Conservation (phyloP, 345 rosid genomes). For the Lepidium didymum region DNA sequence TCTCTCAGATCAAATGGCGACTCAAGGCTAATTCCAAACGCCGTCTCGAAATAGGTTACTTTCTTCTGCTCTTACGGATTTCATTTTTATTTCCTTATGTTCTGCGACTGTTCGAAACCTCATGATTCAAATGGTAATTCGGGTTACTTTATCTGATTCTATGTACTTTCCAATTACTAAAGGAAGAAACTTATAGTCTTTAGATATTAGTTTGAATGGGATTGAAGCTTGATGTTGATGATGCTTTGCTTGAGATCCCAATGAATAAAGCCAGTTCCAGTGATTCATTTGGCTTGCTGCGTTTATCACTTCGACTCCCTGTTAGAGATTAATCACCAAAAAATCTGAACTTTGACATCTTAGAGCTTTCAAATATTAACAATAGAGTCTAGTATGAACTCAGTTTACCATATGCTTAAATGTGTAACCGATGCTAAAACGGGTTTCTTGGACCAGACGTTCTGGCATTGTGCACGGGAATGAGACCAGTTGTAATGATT, state of each 20-base stretch:
- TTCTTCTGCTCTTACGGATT: neutral
- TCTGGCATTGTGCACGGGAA: conserved; percentile 58
- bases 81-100: no score
- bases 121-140: neutral
- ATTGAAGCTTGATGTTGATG: neutral
- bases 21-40: conserved; percentile 52
- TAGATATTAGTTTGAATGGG: neutral
- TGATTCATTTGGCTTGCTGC: neutral
- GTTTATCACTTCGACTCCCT: neutral
- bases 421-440: neutral
- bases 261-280: neutral
- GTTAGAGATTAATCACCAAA: neutral
- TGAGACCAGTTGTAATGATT: conserved; percentile 92
- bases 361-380: neutral
- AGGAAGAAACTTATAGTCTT: neutral
- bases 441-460: conserved; percentile 47
- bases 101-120: neutral
- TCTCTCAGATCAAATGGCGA: conserved; percentile 62
- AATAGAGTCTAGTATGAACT: neutral
- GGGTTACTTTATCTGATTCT: neutral
- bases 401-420: neutral
- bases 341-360: neutral
- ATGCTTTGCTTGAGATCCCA: neutral
- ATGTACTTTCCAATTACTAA: neutral
- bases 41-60: conserved; percentile 63